Evolutionary conservation across 2,329 filamentous ascomycete species (phyloP).

Genomic region (Penicillium sp.): DNA sequence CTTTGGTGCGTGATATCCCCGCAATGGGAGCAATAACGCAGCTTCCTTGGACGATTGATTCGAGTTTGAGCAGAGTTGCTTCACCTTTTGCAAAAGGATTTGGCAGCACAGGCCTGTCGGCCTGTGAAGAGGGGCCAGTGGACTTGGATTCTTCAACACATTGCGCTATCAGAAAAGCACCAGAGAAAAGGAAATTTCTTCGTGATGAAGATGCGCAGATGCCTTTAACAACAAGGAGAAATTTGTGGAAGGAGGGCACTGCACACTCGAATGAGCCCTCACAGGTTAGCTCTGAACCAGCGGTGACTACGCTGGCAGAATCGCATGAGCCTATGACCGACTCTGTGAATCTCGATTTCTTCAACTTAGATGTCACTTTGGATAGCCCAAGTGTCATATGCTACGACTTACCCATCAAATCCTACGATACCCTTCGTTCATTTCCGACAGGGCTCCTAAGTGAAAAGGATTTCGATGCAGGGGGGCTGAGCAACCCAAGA

Average conservation of each 20-base stretch:
- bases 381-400: background rate
- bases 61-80: background rate
- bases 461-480: background rate
- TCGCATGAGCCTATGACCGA: background rate
- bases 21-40: slow-evolving; percentile 17
- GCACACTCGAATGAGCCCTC: no score
- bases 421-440: background rate
- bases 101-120: background rate
- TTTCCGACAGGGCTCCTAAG: background rate
- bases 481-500: background rate
- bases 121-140: background rate
- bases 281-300: background rate
- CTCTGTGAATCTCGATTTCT: slow-evolving; percentile 9
- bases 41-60: slow-evolving; percentile 23
- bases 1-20: slow-evolving; percentile 23
- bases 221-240: no score
- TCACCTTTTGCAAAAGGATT: background rate
- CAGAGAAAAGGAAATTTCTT: background rate
- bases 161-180: background rate
- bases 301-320: background rate
- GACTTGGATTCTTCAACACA: background rate
- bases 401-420: background rate
- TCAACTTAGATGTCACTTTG: background rate
- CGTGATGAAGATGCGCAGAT: background rate
- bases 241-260: background rate